These are phyloP conservation scores for Camellia sinensis DNA, from an alignment of 148 eudicot species.

Conservation along the genomic window DNA sequence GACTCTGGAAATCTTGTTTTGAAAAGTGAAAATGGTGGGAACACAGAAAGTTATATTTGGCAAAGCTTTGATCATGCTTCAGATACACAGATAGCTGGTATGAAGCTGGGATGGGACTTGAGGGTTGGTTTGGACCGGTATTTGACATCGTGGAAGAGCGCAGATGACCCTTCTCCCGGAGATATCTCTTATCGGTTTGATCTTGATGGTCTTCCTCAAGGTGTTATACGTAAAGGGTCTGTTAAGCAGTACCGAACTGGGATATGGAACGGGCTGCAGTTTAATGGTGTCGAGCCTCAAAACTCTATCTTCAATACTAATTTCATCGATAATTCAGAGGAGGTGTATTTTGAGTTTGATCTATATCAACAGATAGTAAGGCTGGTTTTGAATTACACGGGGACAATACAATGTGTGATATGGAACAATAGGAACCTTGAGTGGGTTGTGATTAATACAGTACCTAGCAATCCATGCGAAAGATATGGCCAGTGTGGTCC, in stretches of 20 bases:
- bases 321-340: neutral
- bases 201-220: conserved; percentile 11
- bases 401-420: neutral
- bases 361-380: neutral
- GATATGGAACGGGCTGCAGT: conserved; percentile 23
- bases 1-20: conserved; percentile 19
- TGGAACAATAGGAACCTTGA: conserved; percentile 10
- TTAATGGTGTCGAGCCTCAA: neutral
- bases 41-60: conserved; percentile 9
- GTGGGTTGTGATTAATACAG: neutral
- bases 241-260: conserved; percentile 22
- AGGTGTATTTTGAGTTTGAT: conserved; percentile 5
- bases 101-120: conserved; percentile 24
- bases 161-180: conserved; percentile 24
- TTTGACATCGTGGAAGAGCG: conserved; percentile 28
- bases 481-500: conserved; percentile 27
- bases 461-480: conserved; percentile 20
- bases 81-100: conserved; percentile 11
- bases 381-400: neutral
- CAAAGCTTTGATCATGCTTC: conserved; percentile 21
- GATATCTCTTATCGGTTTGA: conserved; percentile 6
- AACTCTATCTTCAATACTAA: neutral
- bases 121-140: neutral
- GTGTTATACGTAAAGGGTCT: neutral
- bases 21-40: neutral